A percentile compares a stretch with the other conserved stretches of the same genome.
Evolutionary conservation across 768 basidiomycete genomes (phyloP).

Genomic region (Cystofilobasidium ferigula): DNA sequence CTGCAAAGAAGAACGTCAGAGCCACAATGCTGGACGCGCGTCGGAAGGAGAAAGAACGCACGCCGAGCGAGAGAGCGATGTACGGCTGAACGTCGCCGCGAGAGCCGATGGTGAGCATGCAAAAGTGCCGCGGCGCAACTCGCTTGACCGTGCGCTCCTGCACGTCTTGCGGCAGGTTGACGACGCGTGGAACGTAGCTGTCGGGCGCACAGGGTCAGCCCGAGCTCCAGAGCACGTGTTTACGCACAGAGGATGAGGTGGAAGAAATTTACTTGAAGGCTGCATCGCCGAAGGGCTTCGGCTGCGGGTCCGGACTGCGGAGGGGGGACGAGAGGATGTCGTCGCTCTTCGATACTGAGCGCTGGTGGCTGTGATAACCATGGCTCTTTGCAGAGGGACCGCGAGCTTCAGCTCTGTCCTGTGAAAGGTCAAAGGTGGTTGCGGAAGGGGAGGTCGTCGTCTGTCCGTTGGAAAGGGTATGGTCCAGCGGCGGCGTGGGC

Average conservation of each 20-base stretch:
- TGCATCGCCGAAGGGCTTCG: neutral
- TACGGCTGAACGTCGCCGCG: slow-evolving; percentile 47
- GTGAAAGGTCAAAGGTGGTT: no score
- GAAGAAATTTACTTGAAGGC: neutral
- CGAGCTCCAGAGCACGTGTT: no score
- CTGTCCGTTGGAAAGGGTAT: no score
- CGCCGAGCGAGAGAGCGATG: slow-evolving; percentile 40
- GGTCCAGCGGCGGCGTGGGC: no score
- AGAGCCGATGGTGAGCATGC: slow-evolving; percentile 46
- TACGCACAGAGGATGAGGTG: neutral
- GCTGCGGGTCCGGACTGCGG: neutral
- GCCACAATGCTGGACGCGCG: neutral
- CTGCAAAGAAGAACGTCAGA: slow-evolving; percentile 30
- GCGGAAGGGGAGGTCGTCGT: no score
- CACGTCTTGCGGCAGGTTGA: slow-evolving; percentile 1
- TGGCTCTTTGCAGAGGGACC: neutral
- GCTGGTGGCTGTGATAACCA: neutral
- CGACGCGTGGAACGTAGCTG: slow-evolving; percentile 3
- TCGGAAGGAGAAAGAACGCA: neutral
- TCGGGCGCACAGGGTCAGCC: no score
- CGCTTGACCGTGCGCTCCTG: neutral
- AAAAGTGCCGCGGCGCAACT: slow-evolving; percentile 46
- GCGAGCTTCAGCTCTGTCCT: neutral
- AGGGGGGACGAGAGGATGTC: neutral
- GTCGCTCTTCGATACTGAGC: neutral